Base-by-base conservation (phyloP, 176 grass and related monocot species). In the Hyparrhenia diplandra region DNA sequence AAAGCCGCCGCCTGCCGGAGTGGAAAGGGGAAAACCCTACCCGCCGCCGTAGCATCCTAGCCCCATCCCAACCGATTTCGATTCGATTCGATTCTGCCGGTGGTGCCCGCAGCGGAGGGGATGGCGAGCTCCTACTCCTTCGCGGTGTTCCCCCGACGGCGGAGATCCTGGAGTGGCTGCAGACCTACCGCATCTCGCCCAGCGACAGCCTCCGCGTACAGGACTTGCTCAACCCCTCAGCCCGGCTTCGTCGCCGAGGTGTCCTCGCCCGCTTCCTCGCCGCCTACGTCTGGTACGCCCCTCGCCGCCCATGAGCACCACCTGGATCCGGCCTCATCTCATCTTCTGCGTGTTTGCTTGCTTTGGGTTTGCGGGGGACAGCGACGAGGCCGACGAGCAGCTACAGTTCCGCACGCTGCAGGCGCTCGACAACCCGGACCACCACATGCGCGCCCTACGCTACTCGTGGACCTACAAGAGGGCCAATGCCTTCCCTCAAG, bases 371-470 rank as follows among this genome's bases (percentile, higher is more conserved):
- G 10, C 10, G 13, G 34, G 7, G 14, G 4, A n/a, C 85, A 97
- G 94, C 25, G 79, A 85, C 9, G 89, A 86, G 11, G 62, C 76
- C n/a, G 82, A 93, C 57, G 34, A 25, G 20, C 91, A 94, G 86
- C 83, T 97, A 59, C 87, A 85, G 31, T 92, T 97, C 74, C 41
- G 77, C 25, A 58, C 74, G 31, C 76, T 94, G 73, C 49, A 59
- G 75, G 16, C n/a, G 41, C 69, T 94, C 11, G 94, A 97, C 13
- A 94, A 92, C 74, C 92, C 94, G 17, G 91, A 94, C 17, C 83
- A 83, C 69, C 85, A 90, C 57, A 13, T 34, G 6, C 40, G 80
- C 8, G 83, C 80, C 45, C n/a, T 92, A 24, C 72, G 8, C 31
- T 6, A 77, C 5, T 30, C 67, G 29, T 77, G 64, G 31, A 57